Percentiles rank a stretch among this genome's conserved stretches.
These are phyloP conservation scores for Hordeum marinum DNA, from an alignment of 176 grass and related monocot genomes.

Conservation along the genomic window DNA sequence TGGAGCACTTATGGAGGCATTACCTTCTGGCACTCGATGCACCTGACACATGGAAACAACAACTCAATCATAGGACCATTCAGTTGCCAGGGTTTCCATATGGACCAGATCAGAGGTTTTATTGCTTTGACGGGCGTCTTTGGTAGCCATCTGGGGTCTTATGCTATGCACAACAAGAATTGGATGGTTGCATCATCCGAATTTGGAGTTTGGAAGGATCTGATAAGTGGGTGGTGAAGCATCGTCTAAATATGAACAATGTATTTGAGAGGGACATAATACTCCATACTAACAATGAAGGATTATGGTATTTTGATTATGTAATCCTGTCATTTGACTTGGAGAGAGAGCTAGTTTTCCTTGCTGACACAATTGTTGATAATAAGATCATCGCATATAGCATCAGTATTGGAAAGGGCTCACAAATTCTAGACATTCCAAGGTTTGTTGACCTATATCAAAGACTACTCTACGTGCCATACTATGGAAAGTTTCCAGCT, in stretches of 20 bases:
- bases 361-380: neutral
- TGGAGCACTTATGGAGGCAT: neutral
- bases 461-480: neutral
- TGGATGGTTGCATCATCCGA: neutral
- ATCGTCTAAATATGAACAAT: neutral
- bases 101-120: neutral
- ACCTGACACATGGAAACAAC: neutral
- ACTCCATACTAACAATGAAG: neutral
- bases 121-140: neutral
- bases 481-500: neutral
- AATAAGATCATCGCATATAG: slow-evolving; percentile 4
- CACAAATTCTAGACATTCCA: neutral
- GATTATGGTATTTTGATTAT: neutral
- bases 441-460: no score
- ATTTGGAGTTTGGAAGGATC: slow-evolving; percentile 19
- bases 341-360: neutral
- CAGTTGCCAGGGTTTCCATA: neutral
- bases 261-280: neutral
- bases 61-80: neutral
- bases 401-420: slow-evolving; percentile 4
- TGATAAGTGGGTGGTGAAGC: neutral
- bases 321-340: slow-evolving; percentile 5
- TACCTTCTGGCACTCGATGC: neutral
- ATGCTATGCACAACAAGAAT: neutral
- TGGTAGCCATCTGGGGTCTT: neutral